phyloP scores from a whole-genome alignment of 2,329 filamentous ascomycete genomes.

The Grosmannia huntii region DNA sequence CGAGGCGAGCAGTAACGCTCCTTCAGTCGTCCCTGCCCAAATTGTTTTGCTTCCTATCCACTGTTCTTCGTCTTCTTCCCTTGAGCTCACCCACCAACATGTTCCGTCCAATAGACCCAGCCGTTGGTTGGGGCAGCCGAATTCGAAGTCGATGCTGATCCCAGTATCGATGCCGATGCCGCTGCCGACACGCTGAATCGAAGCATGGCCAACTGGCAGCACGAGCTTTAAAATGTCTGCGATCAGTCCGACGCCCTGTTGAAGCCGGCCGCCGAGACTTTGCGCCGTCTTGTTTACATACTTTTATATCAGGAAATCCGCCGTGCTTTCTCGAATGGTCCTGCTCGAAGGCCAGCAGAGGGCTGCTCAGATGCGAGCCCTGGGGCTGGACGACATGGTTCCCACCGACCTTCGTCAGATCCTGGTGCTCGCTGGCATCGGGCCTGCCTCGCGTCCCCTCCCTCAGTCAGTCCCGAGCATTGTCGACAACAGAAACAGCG shows the following conservation, averaged over 20 bases:
- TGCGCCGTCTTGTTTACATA: background rate
- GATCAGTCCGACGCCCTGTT: background rate
- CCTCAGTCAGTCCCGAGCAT: too few species aligned
- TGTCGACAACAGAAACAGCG: too few species aligned
- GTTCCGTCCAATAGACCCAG: background rate
- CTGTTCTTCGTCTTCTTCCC: background rate
- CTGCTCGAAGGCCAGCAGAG: too few species aligned
- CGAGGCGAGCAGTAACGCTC: background rate
- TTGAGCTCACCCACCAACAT: background rate
- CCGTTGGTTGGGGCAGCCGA: too few species aligned
- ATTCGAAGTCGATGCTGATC: too few species aligned
- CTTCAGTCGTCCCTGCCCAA: background rate
- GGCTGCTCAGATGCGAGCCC: too few species aligned
- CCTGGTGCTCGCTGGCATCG: too few species aligned
- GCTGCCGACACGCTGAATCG: background rate
- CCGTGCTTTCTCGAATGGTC: too few species aligned
- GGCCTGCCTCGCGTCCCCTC: too few species aligned
- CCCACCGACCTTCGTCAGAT: too few species aligned
- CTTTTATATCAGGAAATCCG: too few species aligned
- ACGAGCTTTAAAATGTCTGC: background rate
- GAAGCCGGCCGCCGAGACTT: background rate
- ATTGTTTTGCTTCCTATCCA: background rate
- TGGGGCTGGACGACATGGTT: too few species aligned
- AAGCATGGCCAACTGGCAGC: background rate
- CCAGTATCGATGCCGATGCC: background rate